Conservation (phyloP, 2,329 filamentous ascomycete species). For the Paecilomyces sp. region DNA sequence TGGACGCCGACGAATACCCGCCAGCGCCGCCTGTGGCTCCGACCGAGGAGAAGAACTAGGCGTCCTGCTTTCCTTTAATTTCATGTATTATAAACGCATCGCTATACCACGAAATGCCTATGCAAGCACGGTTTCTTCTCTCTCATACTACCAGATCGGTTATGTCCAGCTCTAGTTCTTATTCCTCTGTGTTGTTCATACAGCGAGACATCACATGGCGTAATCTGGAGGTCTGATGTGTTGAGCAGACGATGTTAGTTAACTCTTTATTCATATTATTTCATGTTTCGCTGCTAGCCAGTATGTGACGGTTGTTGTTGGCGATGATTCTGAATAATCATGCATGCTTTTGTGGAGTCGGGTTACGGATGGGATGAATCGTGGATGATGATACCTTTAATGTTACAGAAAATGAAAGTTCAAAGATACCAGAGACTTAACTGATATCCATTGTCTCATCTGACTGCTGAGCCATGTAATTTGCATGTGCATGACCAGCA, state of each 20-base stretch:
- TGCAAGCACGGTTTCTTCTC: not conserved
- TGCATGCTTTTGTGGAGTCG: not conserved
- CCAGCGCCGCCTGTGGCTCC: not conserved
- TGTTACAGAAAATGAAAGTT: not conserved
- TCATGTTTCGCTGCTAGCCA: not conserved
- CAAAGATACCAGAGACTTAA: not conserved
- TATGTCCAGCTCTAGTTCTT: not conserved
- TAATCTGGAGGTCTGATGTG: not conserved
- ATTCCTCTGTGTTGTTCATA: not conserved
- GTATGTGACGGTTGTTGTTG: not conserved
- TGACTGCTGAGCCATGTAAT: no score
- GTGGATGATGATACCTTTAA: not conserved
- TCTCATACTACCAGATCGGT: not conserved
- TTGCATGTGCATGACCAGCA: no score
- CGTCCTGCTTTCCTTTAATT: not conserved
- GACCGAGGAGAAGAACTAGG: not conserved
- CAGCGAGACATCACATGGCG: not conserved
- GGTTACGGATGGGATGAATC: not conserved
- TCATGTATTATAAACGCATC: not conserved
- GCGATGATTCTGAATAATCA: not conserved
- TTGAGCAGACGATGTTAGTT: not conserved
- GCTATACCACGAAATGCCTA: not conserved
- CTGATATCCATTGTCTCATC: no score
- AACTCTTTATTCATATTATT: not conserved
- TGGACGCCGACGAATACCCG: constrained; percentile 31